A percentile compares a stretch with the other conserved stretches of the same genome.
phyloP scores from a whole-genome alignment of 2,329 filamentous ascomycete genomes.

The Aspergillus hiratsukae region DNA sequence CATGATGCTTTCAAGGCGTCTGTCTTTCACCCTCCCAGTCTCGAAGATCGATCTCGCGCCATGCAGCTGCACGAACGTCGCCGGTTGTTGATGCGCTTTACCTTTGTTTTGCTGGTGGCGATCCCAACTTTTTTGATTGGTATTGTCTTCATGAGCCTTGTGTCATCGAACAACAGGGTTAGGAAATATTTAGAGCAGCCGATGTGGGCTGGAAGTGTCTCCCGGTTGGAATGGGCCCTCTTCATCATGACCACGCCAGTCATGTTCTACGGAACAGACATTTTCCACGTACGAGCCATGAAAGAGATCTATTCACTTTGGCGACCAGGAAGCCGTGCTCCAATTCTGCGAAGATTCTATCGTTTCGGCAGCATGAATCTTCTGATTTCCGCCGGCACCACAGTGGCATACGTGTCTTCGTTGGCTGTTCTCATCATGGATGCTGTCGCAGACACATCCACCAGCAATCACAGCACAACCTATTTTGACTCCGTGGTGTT shows the following conservation, averaged over 20 bases:
- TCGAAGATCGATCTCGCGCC: conserved; percentile 73
- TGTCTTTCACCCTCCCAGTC: conserved; percentile 73
- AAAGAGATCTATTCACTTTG: conserved; percentile 77
- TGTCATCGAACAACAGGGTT: conserved; percentile 55
- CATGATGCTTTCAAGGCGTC: conserved; percentile 64
- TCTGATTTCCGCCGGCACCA: conserved; percentile 82
- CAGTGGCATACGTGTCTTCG: conserved; percentile 81
- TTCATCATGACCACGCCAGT: conserved; percentile 79
- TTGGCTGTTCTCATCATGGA: conserved; percentile 69
- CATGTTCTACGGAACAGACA: conserved; percentile 79
- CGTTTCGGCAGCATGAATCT: conserved; percentile 98
- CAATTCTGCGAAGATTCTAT: conserved; percentile 71
- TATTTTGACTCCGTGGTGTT: conserved; percentile 96
- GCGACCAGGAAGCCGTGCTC: conserved; percentile 68
- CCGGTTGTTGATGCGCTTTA: conserved; percentile 64
- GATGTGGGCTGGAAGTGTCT: conserved; percentile 66
- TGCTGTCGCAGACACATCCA: conserved; percentile 29
- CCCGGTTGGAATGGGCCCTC: conserved; percentile 71
- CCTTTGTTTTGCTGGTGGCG: conserved; percentile 64
- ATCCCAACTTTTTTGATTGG: conserved; percentile 85
- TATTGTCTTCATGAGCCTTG: conserved; percentile 84
- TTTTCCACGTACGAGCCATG: conserved; percentile 74
- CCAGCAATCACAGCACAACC: conserved; percentile 52
- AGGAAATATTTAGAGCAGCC: conserved; percentile 66
- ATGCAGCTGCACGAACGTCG: conserved; percentile 68